These are phyloP conservation scores for Candida nitratophila DNA, from an alignment of 805 yeast species.

Conservation along the genomic window DNA sequence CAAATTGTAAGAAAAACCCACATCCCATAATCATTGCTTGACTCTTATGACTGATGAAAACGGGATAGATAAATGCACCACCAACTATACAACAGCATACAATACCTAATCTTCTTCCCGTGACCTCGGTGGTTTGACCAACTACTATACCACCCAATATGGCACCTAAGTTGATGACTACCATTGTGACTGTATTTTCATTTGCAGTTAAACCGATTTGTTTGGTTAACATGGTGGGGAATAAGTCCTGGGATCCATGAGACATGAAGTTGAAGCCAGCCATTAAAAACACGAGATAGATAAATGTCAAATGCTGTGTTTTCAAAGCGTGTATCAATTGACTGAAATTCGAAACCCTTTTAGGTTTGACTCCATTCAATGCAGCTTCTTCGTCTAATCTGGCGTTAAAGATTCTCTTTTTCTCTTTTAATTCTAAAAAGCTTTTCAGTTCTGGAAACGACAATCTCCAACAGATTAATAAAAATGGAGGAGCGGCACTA, in stretches of 20 bases:
- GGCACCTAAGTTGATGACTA: conserved; percentile 63
- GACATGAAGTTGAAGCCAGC: conserved; percentile 66
- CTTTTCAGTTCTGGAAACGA: conserved; percentile 55
- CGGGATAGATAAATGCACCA: conserved; percentile 58
- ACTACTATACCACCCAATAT: conserved; percentile 54
- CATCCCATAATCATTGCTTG: conserved; percentile 46
- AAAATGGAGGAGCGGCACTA: conserved; percentile 57
- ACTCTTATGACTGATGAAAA: conserved; percentile 38
- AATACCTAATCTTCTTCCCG: conserved; percentile 57
- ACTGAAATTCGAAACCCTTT: conserved; percentile 7
- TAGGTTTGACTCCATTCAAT: conserved; percentile 2
- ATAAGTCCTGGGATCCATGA: conserved; percentile 71
- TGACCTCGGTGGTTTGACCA: conserved; percentile 49
- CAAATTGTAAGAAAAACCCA: conserved; percentile 52
- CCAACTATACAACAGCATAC: conserved; percentile 43
- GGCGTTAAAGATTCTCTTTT: conserved; percentile 15
- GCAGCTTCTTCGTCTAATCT: conserved; percentile 7
- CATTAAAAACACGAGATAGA: conserved; percentile 54
- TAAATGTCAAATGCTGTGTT: conserved; percentile 53
- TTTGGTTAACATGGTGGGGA: conserved; percentile 52
- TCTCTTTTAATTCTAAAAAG: conserved; percentile 29
- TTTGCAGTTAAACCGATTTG: conserved; percentile 43
- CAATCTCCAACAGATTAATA: conserved; percentile 52
- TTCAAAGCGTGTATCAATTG: conserved; percentile 31
- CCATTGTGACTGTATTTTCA: conserved; percentile 50